Evolutionary conservation across 371 early-diverging fungal species (phyloP), one percentile per base, ranked within the genome.

Genomic region (Coemansia sp.): DNA sequence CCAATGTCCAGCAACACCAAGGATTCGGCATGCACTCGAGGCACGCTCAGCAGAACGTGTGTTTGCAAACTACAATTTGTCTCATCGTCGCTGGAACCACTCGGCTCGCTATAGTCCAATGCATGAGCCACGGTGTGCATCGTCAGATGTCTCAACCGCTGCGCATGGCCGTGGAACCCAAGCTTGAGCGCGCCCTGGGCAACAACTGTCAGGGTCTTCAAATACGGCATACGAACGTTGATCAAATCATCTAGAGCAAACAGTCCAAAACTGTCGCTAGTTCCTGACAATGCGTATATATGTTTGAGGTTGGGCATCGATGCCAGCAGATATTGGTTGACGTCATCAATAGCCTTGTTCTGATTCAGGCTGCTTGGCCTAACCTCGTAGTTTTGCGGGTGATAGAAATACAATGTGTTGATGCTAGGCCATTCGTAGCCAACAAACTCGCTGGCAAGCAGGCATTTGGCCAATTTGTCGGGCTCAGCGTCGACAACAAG

Each of bases 241-340:
- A 74, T 60, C 59, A 74, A 56, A n/a, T 70, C 75, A 24, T 74
- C 75, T n/a, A 74, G 51, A 1, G 55, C 56, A 51, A 62, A 74
- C 39, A 74, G 48, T 0, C 71, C 75, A 58, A 71, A 74, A 67
- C 75, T 74, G 15, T 74, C 75, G 32, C 58, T 32, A 5, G 58
- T 67, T 3, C 59, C 62, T 4, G 71, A 71, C 39, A 74, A 23
- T 0, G 75, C 71, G 17, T 19, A 36, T 15, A 74, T 59, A 2
- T 53, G 41, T 3, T 24, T 13, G 8, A 74, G 24, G 23, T 12
- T 26, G 1, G 75, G 75, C 51, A 71, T 26, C 12, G 71, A 54
- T 23, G 15, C 36, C 0, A 53, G 28, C 64, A 74, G 7, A 13
- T 26, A 41, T 8, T 40, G 26, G 48, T 71, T 74, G 63, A 64